Percentiles rank a stretch among this genome's conserved stretches.
These are phyloP conservation scores for Didymella exigua DNA, from an alignment of 2,329 filamentous ascomycete species.

Conservation along the genomic window DNA sequence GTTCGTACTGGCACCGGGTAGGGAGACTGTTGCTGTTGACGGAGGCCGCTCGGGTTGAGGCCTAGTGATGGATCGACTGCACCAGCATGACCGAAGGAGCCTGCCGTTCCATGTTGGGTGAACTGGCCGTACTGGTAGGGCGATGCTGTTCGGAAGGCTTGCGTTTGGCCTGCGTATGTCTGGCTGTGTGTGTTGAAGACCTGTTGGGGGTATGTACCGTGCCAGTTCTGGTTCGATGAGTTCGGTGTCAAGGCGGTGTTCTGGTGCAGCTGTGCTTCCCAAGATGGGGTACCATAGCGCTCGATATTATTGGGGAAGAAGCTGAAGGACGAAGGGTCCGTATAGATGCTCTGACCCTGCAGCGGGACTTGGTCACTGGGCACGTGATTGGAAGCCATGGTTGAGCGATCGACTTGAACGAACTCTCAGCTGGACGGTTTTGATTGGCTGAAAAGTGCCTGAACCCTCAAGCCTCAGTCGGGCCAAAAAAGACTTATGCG, in stretches of 20 bases:
- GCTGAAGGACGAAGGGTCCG: constrained; percentile 38
- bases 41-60: constrained; percentile 31
- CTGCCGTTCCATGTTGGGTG: constrained; percentile 27
- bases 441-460: constrained; percentile 35
- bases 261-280: constrained; percentile 39
- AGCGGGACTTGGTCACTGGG: constrained; percentile 40
- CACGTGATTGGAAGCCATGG: constrained; percentile 49
- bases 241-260: constrained; percentile 28
- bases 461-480: constrained; percentile 29
- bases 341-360: constrained; percentile 43
- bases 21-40: constrained; percentile 41
- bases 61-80: constrained; percentile 38
- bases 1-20: constrained; percentile 36
- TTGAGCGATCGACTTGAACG: constrained; percentile 21
- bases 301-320: constrained; percentile 37
- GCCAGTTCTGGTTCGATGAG: constrained; percentile 31
- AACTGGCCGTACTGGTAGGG: constrained; percentile 45
- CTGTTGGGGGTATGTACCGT: constrained; percentile 35
- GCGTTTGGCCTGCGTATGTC: constrained; percentile 30
- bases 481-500: constrained; percentile 39
- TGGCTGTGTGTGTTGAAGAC: constrained; percentile 32
- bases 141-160: constrained; percentile 35
- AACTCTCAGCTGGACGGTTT: constrained; percentile 17
- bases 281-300: constrained; percentile 39
- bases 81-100: constrained; percentile 33